These are phyloP conservation scores for Euphorbia lathyris DNA, from an alignment of 345 rosid genomes.

Conservation along the genomic window DNA sequence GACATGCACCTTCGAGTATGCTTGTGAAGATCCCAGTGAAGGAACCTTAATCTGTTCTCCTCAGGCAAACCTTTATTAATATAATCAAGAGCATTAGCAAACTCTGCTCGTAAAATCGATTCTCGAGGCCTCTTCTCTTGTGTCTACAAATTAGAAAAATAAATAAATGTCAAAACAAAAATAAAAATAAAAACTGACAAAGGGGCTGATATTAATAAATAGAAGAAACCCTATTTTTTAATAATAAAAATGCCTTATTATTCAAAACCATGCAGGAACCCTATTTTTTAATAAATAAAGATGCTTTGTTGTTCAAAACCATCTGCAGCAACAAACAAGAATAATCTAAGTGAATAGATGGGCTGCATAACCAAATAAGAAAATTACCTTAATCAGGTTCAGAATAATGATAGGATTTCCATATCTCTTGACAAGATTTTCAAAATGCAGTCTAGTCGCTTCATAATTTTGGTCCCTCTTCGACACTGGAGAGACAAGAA, in stretches of 20 bases:
- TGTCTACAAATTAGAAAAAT: conserved; percentile 37
- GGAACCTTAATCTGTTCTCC: conserved; percentile 69
- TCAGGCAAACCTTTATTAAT: conserved; percentile 85
- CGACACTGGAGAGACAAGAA: conserved; percentile 58
- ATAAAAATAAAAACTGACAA: conserved; percentile 9
- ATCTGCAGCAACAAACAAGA: background rate
- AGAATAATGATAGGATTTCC: conserved; percentile 92
- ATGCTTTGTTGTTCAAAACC: conserved; percentile 8
- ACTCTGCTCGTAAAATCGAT: conserved; percentile 87
- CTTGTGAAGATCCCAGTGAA: conserved; percentile 91
- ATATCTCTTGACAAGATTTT: conserved; percentile 84
- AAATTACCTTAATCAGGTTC: conserved; percentile 84
- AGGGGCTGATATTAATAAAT: conserved; percentile 4
- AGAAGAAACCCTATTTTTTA: conserved; percentile 1
- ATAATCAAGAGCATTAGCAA: conserved; percentile 90
- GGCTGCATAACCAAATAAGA: conserved; percentile 12
- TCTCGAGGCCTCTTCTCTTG: conserved; percentile 86
- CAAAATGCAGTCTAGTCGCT: conserved; percentile 92
- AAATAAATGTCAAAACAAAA: conserved; percentile 9
- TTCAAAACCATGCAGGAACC: background rate
- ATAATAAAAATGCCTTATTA: conserved; percentile 5
- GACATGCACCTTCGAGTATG: conserved; percentile 66
- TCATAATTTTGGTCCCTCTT: conserved; percentile 82
- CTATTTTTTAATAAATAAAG: background rate
- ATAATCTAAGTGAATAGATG: background rate